Evolutionary conservation across 371 early-diverging fungal genomes (phyloP).

Genomic region (Mortierella sp.): DNA sequence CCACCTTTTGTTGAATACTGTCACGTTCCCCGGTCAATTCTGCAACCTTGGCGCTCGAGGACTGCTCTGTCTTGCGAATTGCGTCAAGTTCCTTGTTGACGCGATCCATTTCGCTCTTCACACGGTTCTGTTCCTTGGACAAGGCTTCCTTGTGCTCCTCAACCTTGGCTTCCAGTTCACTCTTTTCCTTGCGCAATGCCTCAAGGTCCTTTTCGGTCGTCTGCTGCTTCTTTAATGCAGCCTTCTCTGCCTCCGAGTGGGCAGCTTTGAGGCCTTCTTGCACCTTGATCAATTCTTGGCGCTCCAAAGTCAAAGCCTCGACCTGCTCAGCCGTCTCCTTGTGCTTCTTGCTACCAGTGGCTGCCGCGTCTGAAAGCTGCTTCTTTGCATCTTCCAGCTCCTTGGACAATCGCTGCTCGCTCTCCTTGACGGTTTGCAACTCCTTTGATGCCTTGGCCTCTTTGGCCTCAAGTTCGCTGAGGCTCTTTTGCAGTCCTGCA

Average conservation of each 20-base stretch:
- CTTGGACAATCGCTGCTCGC: slow-evolving; percentile 25
- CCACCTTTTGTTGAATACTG: slow-evolving; percentile 48
- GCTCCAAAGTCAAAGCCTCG: slow-evolving; percentile 54
- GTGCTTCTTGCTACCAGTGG: slow-evolving; percentile 34
- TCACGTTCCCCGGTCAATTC: slow-evolving; percentile 28
- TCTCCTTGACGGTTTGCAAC: slow-evolving; percentile 35
- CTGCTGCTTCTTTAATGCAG: slow-evolving; percentile 29
- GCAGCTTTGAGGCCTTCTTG: slow-evolving; percentile 15
- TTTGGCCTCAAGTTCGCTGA: slow-evolving; percentile 22
- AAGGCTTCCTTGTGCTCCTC: slow-evolving; percentile 19
- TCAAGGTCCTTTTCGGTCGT: slow-evolving; percentile 34
- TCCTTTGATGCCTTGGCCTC: slow-evolving; percentile 12
- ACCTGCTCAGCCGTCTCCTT: slow-evolving; percentile 26
- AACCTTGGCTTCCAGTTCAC: slow-evolving; percentile 20
- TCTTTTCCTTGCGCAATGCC: slow-evolving; percentile 24
- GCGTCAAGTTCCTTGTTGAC: slow-evolving; percentile 10
- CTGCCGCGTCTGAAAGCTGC: neutral
- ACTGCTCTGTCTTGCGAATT: slow-evolving; percentile 15
- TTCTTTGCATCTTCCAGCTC: slow-evolving; percentile 56
- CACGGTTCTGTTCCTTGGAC: slow-evolving; percentile 20
- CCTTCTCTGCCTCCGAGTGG: slow-evolving; percentile 29
- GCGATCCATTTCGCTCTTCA: slow-evolving; percentile 16
- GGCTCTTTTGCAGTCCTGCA: slow-evolving; percentile 6
- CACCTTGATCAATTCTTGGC: slow-evolving; percentile 45
- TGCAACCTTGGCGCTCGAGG: slow-evolving; percentile 2